Percentiles rank a stretch among this genome's conserved stretches.
These are phyloP conservation scores for Diaporthe humulicola DNA, from an alignment of 2,329 filamentous ascomycete genomes.

Conservation along the genomic window DNA sequence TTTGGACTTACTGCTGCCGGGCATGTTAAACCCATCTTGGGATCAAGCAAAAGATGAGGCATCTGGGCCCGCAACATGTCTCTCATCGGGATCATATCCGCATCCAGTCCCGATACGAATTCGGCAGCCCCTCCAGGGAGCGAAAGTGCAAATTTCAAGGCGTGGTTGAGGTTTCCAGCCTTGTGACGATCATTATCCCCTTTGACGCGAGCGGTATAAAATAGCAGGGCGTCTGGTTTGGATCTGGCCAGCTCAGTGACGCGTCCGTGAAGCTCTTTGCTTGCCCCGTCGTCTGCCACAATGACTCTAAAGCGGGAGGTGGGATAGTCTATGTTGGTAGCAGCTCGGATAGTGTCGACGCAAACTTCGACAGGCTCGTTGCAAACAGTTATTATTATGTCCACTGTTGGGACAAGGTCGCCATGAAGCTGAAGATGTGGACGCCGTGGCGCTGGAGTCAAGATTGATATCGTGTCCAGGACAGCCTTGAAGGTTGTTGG, in stretches of 20 bases:
- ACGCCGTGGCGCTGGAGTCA: neutral
- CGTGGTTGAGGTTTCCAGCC: slow-evolving; percentile 75
- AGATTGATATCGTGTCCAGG: neutral
- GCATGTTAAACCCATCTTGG: slow-evolving; percentile 70
- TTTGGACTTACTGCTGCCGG: slow-evolving; percentile 62
- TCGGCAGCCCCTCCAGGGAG: slow-evolving; percentile 68
- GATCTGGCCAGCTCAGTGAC: slow-evolving; percentile 46
- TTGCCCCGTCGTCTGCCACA: slow-evolving; percentile 66
- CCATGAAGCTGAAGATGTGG: slow-evolving; percentile 66
- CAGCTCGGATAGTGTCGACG: slow-evolving; percentile 68
- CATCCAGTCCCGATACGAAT: slow-evolving; percentile 74
- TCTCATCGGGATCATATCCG: slow-evolving; percentile 76
- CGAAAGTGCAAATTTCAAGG: slow-evolving; percentile 62
- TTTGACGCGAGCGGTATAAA: slow-evolving; percentile 5
- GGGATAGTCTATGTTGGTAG: slow-evolving; percentile 68
- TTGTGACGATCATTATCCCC: slow-evolving; percentile 54
- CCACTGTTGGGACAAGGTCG: slow-evolving; percentile 65
- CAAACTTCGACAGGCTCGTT: slow-evolving; percentile 69
- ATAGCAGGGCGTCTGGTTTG: slow-evolving; percentile 54
- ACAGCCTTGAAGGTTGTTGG: slow-evolving; percentile 8
- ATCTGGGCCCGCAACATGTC: slow-evolving; percentile 71
- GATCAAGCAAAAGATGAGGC: slow-evolving; percentile 70
- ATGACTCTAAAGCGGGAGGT: slow-evolving; percentile 65
- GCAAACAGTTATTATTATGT: slow-evolving; percentile 70
- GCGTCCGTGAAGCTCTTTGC: slow-evolving; percentile 55